Conservation (phyloP, 2,329 filamentous ascomycete genomes). For the Colletotrichum liriopes region DNA sequence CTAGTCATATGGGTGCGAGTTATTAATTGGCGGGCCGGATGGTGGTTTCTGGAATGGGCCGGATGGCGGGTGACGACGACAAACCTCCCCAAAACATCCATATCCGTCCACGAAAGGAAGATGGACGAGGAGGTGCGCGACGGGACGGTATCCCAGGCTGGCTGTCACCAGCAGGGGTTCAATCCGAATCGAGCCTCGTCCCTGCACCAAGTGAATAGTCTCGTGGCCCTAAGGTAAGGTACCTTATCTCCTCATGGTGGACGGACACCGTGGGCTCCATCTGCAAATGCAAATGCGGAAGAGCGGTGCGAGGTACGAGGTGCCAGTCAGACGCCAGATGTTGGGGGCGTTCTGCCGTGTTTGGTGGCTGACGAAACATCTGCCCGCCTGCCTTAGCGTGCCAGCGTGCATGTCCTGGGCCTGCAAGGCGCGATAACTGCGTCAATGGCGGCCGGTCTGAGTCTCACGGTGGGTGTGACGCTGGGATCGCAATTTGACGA, state of each 20-base stretch:
- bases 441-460: conserved; percentile 26
- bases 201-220: conserved; percentile 41
- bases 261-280: conserved; percentile 2
- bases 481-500: not conserved
- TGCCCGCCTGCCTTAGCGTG: conserved; percentile 24
- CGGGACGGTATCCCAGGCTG: conserved; percentile 25
- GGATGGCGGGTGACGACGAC: conserved; percentile 9
- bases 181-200: conserved; percentile 33
- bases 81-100: conserved; percentile 17
- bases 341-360: conserved; percentile 4
- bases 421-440: conserved; percentile 22
- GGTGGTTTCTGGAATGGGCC: conserved; percentile 10
- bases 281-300: not conserved
- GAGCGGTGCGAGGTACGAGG: not conserved
- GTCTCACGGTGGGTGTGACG: conserved; percentile 8
- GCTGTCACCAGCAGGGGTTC: conserved; percentile 31
- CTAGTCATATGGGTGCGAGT: not conserved
- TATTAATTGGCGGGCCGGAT: conserved; percentile 4
- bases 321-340: too few relatives aligned
- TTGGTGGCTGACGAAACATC: conserved; percentile 38
- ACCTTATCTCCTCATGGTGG: conserved; percentile 33
- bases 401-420: conserved; percentile 3
- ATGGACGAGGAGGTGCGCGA: not conserved
- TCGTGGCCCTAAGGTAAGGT: conserved; percentile 35
- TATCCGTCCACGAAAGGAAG: conserved; percentile 2